These are phyloP conservation scores for Fragaria nilgerrensis DNA, from an alignment of 306 rosid genomes.

Conservation along the genomic window DNA sequence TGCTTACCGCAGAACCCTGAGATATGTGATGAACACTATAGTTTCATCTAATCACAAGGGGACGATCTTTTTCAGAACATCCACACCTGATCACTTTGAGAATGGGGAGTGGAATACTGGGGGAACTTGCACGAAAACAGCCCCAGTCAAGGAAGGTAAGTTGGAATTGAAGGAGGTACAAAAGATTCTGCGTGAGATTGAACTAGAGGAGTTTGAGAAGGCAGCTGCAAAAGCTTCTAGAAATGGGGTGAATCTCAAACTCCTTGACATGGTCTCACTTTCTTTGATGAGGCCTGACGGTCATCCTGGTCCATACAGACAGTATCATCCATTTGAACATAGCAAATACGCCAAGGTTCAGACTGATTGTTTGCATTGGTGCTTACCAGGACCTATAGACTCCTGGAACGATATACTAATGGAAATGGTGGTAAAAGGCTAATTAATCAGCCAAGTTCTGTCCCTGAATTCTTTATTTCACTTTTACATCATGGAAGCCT, in stretches of 20 bases:
- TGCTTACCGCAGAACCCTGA: conserved; percentile 79
- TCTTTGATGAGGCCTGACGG: conserved; percentile 89
- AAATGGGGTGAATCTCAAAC: conserved; percentile 65
- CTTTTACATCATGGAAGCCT: conserved; percentile 5
- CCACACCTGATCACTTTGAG: conserved; percentile 94
- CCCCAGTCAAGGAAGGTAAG: conserved; percentile 80
- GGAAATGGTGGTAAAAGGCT: conserved; percentile 68
- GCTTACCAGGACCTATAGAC: conserved; percentile 95
- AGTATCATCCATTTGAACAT: conserved; percentile 66
- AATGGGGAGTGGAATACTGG: conserved; percentile 94
- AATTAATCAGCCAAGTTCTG: conserved; percentile 18
- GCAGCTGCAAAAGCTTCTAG: conserved; percentile 48
- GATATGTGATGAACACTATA: conserved; percentile 55
- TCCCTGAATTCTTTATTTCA: conserved; percentile 10
- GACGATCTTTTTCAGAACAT: conserved; percentile 67
- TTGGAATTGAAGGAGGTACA: conserved; percentile 55
- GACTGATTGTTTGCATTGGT: conserved; percentile 97
- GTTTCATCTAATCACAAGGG: conserved; percentile 74
- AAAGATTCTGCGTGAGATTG: conserved; percentile 52
- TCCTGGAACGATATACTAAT: conserved; percentile 86
- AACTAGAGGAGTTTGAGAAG: conserved; percentile 63
- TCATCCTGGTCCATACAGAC: conserved; percentile 89
- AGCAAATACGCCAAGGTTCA: conserved; percentile 52
- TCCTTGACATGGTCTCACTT: conserved; percentile 62
- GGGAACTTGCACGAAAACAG: conserved; percentile 70